Evolutionary conservation across 768 basidiomycete species (phyloP).

Genomic region (Mycena maculata): DNA sequence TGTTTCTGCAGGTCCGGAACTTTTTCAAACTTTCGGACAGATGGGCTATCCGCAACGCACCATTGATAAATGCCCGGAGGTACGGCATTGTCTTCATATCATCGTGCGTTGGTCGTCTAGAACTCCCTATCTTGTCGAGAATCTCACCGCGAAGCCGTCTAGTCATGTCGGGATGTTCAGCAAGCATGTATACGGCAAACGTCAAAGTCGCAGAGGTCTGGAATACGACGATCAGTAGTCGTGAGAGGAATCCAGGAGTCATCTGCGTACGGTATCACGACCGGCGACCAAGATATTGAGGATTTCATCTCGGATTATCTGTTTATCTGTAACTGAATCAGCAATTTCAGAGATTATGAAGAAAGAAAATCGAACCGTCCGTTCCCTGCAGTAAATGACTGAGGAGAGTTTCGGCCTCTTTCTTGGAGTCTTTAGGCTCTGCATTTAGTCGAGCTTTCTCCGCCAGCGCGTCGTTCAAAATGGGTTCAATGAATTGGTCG

Average conservation of each 20-base stretch:
- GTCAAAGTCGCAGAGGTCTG: conserved; percentile 50
- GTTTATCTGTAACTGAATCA: conserved; percentile 22
- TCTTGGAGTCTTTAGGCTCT: conserved; percentile 8
- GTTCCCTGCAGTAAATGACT: conserved; percentile 58
- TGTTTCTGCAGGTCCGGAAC: conserved; percentile 14
- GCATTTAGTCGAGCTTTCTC: conserved; percentile 41
- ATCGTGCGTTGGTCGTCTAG: conserved; percentile 47
- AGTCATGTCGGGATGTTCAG: conserved; percentile 50
- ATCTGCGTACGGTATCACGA: conserved; percentile 45
- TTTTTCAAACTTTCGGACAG: not conserved
- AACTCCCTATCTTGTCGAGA: conserved; percentile 43
- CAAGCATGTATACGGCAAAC: conserved; percentile 51
- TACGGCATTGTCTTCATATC: conserved; percentile 55
- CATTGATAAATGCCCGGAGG: conserved; percentile 51
- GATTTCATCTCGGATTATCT: conserved; percentile 37
- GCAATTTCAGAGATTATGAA: conserved; percentile 5
- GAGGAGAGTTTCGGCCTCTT: conserved; percentile 53
- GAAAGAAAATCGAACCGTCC: conserved; percentile 44
- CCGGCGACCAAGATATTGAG: conserved; percentile 40
- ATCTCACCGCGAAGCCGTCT: conserved; percentile 50
- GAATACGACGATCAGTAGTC: not conserved
- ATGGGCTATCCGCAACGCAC: not conserved
- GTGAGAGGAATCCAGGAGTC: not conserved
- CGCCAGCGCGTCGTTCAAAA: conserved; percentile 54
- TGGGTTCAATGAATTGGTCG: conserved; percentile 59